Evolutionary conservation across 768 basidiomycete species (phyloP), one percentile per base, ranked within the genome.

Genomic region (Leccinum obscurum): DNA sequence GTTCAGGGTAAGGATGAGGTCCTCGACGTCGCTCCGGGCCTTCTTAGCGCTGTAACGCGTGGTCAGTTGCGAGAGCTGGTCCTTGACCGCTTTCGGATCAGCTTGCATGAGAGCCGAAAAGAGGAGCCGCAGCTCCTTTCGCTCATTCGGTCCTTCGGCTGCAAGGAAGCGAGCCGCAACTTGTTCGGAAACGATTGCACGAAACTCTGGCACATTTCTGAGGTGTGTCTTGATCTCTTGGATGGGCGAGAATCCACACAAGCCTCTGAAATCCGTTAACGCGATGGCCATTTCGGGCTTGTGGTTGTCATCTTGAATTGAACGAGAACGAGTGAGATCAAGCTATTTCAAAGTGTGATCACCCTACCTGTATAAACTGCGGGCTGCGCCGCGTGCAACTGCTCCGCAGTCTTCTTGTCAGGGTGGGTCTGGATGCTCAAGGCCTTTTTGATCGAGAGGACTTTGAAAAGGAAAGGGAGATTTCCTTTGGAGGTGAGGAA

Each of bases 241-340:
- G 2, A 94, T 83, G 5, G 96, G 96, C 17, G 89, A 84, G 78
- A 98, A 99, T 48, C 96, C 96, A 71, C 95, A 96, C 68, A 98
- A 79, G 2, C 92, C 97, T 41, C 79, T 79, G 80, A 98, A 98
- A 14, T 88, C 85, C 0, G 95, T 95, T 61, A 99, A 76, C 0
- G 97, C 97, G 39, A 99, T 82, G n/a, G 95, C 94, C 93, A 99
- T 96, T 73, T 99, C 97, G 3, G 97, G 97, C 75, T 99, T 99
- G 68, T 99, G 97, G 71, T 98, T 98, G 6, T 87, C 84, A 73
- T 99, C 97, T 92, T 62, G 41, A 41, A 35, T 20, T 39, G 15
- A 55, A 62, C 69, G 24, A 64, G 39, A 35, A n/a, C 37, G 15
- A 55, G 62, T 70, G 24, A 64, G 59, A 64, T 24, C 24, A 10